phyloP scores from a whole-genome alignment of 1,284 basidiomycete species.

The Neolentinus lepideus region DNA sequence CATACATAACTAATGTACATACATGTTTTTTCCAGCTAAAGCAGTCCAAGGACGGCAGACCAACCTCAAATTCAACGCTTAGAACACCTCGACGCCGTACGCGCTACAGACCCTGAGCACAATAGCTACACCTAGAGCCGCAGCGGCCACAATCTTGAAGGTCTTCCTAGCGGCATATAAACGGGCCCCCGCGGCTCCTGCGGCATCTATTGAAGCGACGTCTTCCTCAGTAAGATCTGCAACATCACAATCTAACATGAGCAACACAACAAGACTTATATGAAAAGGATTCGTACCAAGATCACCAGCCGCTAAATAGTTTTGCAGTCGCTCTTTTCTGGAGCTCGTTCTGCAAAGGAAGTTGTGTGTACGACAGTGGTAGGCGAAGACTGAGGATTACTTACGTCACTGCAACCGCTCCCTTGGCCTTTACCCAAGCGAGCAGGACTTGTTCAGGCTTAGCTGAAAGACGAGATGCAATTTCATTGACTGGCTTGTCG shows the following conservation, averaged over 20 bases:
- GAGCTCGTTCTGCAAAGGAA: constrained; percentile 37
- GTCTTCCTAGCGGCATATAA: neutral
- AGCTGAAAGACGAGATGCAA: constrained; percentile 49
- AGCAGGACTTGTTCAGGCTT: constrained; percentile 70
- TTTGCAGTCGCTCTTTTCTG: constrained; percentile 43
- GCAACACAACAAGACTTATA: constrained; percentile 3
- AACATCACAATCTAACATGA: neutral
- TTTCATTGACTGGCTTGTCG: constrained; percentile 49
- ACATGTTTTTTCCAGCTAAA: too few relatives aligned
- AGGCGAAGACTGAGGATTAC: constrained; percentile 14
- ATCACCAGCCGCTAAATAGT: constrained; percentile 46
- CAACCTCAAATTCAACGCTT: too few relatives aligned
- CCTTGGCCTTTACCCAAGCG: constrained; percentile 61
- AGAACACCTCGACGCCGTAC: neutral
- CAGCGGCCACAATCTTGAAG: neutral
- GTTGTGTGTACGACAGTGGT: constrained; percentile 1
- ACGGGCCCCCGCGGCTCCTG: constrained; percentile 21
- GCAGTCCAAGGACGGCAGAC: too few relatives aligned
- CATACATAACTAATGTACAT: too few relatives aligned
- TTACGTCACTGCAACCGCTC: constrained; percentile 61
- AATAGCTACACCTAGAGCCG: neutral
- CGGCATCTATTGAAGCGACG: constrained; percentile 33
- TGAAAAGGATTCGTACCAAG: constrained; percentile 27
- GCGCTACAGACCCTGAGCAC: neutral
- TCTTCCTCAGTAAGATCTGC: constrained; percentile 29